A percentile compares a stretch with the other conserved stretches of the same genome.
Conservation (phyloP, 2,329 filamentous ascomycete genomes). For the Hymenoscyphus salicellus region DNA sequence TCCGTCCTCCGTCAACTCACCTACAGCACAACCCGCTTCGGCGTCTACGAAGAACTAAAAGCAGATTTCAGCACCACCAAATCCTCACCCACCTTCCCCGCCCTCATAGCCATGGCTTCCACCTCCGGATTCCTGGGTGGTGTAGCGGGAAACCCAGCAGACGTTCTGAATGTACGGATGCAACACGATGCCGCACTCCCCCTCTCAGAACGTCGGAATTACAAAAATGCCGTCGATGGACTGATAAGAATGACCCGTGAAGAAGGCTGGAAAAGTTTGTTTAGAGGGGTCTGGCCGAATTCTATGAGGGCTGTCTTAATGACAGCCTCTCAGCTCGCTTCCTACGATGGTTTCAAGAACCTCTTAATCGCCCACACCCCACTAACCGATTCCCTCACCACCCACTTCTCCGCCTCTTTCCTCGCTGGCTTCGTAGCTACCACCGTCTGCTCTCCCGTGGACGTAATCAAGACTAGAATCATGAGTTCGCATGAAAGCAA, state of each 20-base stretch:
- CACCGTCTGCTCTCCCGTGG: constrained; percentile 79
- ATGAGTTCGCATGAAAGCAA: constrained; percentile 65
- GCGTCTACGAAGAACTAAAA: constrained; percentile 93
- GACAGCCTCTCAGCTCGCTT: constrained; percentile 80
- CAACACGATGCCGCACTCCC: constrained; percentile 86
- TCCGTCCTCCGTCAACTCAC: constrained; percentile 91
- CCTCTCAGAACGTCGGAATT: constrained; percentile 71
- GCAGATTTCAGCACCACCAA: constrained; percentile 55
- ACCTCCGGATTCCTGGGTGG: constrained; percentile 85
- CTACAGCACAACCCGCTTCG: constrained; percentile 95
- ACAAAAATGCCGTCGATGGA: constrained; percentile 84
- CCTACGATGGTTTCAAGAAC: constrained; percentile 79
- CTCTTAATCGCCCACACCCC: constrained; percentile 64
- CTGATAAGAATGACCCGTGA: constrained; percentile 81
- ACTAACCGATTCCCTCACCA: constrained; percentile 65
- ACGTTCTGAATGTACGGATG: constrained; percentile 98
- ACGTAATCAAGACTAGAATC: constrained; percentile 84
- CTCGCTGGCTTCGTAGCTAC: constrained; percentile 80
- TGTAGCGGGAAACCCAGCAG: constrained; percentile 86
- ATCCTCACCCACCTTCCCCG: constrained; percentile 62
- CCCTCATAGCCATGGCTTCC: constrained; percentile 79
- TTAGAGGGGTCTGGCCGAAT: constrained; percentile 84
- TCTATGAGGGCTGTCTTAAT: constrained; percentile 78
- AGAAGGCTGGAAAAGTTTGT: constrained; percentile 74
- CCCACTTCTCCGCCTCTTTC: constrained; percentile 75